Evolutionary conservation across 805 yeast species (phyloP), one percentile per base, ranked within the genome.

Genomic region (Kodamaea jinghongensis): DNA sequence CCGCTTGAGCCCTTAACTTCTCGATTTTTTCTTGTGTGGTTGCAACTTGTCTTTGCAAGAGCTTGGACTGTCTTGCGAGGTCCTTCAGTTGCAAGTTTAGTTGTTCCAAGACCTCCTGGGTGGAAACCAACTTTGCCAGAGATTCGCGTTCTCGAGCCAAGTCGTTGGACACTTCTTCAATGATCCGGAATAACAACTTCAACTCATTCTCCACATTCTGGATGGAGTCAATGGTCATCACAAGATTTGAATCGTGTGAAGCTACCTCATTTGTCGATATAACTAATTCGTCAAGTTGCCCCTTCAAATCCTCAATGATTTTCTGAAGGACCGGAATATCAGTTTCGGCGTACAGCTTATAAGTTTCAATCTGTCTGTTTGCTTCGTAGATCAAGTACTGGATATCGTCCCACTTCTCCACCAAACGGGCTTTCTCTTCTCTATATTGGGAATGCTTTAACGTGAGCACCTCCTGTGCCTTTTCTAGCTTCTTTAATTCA

Each of bases 371-470:
- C 37, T 79, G 82, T 35, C 76, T 75, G 38, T 72, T 75, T 2
- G 78, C 56, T 41, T 82, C 87, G 10, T 76, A 60, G 12, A 79
- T 63, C 31, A 79, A 59, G 41, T 76, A 79, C 42, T 76, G 78
- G 40, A 75, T 73, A 44, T 79, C 81, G 48, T 85, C 87, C 6
- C 83, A 58, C 40, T 77, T 75, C 34, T 75, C 75, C 12, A 81
- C 69, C 39, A 83, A 56, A 29, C 74, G 60, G n/a, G 67, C 61
- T 55, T 86, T 86, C 36, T 80, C 80, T 12, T 70, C 61, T 58
- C 79, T 83, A 60, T 86, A 86, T 32, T 70, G 73, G 16, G 72
- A 67, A 54, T 83, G 86, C 46, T 83, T 88, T 9, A 63, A 51
- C 0, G 83, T 73, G 34, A 85, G 62, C 9, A 69, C 57, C 51